Percentiles rank a stretch among this genome's conserved stretches.
phyloP scores from a whole-genome alignment of 352 stramenopile genomes.

The Phytophthora pistaciae region DNA sequence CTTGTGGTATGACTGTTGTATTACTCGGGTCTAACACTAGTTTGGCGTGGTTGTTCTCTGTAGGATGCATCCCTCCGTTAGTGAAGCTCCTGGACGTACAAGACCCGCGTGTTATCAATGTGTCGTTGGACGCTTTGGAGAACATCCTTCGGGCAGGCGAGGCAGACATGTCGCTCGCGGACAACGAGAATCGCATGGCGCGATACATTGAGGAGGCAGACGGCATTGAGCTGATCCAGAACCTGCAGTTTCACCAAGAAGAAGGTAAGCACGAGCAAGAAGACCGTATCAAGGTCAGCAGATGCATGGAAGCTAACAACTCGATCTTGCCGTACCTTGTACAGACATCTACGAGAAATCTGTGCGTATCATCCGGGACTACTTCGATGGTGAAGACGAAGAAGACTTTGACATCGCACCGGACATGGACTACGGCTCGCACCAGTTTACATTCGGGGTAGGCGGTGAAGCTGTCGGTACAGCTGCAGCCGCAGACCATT shows the following conservation, averaged over 20 bases:
- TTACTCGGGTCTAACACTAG: not conserved
- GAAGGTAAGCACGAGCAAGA: conserved; percentile 67
- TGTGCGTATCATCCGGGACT: conserved; percentile 96
- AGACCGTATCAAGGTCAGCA: not conserved
- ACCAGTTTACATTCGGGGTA: conserved; percentile 80
- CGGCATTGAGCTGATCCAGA: conserved; percentile 97
- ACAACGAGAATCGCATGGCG: conserved; percentile 96
- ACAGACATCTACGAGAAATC: conserved; percentile 94
- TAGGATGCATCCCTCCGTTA: conserved; percentile 96
- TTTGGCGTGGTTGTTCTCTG: not conserved
- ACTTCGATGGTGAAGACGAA: conserved; percentile 98
- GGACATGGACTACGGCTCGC: conserved; percentile 52
- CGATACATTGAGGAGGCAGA: conserved; percentile 96
- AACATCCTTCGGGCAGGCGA: conserved; percentile 94
- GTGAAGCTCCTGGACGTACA: conserved; percentile 94
- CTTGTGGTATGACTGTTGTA: not conserved
- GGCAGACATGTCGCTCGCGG: conserved; percentile 79
- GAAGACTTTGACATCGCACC: conserved; percentile 89
- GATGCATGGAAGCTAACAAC: conserved; percentile 2
- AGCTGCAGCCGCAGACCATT: conserved; percentile 12
- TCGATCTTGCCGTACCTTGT: conserved; percentile 8
- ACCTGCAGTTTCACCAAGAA: conserved; percentile 97
- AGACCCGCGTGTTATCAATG: conserved; percentile 97
- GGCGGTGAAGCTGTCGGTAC: conserved; percentile 18
- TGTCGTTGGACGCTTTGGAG: conserved; percentile 97